phyloP scores from a whole-genome alignment of 2,329 filamentous ascomycete genomes.

The Neonectria magnoliae region DNA sequence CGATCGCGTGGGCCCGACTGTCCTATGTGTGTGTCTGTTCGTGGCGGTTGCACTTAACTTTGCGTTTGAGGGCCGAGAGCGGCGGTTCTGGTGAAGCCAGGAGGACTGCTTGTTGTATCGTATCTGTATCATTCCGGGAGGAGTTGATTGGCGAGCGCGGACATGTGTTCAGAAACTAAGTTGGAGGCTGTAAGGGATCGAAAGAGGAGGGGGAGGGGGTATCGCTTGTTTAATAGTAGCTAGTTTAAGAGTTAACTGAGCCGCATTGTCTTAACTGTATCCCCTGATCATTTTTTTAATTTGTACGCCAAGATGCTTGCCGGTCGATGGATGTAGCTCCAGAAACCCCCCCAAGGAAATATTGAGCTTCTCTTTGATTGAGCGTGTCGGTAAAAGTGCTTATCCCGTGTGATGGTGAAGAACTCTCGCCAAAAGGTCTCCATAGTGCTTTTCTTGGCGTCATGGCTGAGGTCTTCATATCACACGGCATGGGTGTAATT shows the following conservation, averaged over 20 bases:
- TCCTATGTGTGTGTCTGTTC: conserved; percentile 79
- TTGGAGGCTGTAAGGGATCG: conserved; percentile 17
- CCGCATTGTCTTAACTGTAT: not conserved
- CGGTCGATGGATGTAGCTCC: no score
- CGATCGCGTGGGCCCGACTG: conserved; percentile 85
- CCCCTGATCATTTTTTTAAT: no score
- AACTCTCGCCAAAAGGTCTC: no score
- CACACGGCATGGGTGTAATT: no score
- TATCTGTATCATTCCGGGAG: conserved; percentile 15
- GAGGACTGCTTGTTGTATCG: not conserved
- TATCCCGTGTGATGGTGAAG: no score
- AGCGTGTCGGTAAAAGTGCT: no score
- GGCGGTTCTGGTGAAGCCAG: conserved; percentile 59
- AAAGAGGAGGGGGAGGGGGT: conserved; percentile 8
- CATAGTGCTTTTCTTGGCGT: no score
- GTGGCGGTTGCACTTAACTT: conserved; percentile 83
- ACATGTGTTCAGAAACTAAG: conserved; percentile 2
- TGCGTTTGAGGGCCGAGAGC: conserved; percentile 75
- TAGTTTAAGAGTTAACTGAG: conserved; percentile 23
- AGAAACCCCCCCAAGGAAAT: no score
- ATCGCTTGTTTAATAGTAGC: conserved; percentile 12
- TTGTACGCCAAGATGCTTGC: no score
- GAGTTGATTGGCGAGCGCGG: conserved; percentile 21
- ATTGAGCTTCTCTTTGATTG: no score
- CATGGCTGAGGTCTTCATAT: no score